Conservation (phyloP, 1,284 basidiomycete species). For the Pyrrhoderma lamaoense region DNA sequence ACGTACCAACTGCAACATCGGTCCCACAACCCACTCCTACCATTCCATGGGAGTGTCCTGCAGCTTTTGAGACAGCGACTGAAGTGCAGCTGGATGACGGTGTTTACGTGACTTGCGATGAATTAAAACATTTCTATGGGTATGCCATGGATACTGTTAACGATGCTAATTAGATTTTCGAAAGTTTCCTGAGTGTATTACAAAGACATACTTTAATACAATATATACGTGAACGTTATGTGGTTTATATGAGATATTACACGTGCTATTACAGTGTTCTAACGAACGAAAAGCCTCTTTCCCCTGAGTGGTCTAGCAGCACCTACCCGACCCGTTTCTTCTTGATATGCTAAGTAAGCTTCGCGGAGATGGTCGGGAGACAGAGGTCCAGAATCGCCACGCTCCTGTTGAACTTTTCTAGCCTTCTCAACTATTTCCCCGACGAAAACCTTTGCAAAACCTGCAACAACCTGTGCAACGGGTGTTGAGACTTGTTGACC, state of each 20-base stretch:
- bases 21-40: conserved; percentile 8
- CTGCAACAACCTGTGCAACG: conserved; percentile 82
- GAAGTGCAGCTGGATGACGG: conserved; percentile 43
- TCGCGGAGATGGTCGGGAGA: conserved; percentile 84
- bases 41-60: conserved; percentile 36
- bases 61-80: conserved; percentile 29
- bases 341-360: conserved; percentile 77
- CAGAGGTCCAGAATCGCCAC: conserved; percentile 70
- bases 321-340: conserved; percentile 72
- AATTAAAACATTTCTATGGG: conserved; percentile 36
- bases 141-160: conserved; percentile 6
- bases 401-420: conserved; percentile 64
- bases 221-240: not conserved
- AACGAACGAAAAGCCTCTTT: conserved; percentile 61
- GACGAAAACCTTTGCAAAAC: conserved; percentile 87
- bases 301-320: conserved; percentile 60
- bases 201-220: not conserved
- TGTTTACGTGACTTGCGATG: conserved; percentile 40
- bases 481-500: conserved; percentile 82
- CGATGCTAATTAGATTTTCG: not conserved
- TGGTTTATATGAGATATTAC: too few species aligned
- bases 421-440: conserved; percentile 89
- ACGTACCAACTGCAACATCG: conserved; percentile 3
- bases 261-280: conserved; percentile 14
- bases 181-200: too few species aligned